Conservation (phyloP, 2,329 filamentous ascomycete species). For the Talaromyces islandicus region DNA sequence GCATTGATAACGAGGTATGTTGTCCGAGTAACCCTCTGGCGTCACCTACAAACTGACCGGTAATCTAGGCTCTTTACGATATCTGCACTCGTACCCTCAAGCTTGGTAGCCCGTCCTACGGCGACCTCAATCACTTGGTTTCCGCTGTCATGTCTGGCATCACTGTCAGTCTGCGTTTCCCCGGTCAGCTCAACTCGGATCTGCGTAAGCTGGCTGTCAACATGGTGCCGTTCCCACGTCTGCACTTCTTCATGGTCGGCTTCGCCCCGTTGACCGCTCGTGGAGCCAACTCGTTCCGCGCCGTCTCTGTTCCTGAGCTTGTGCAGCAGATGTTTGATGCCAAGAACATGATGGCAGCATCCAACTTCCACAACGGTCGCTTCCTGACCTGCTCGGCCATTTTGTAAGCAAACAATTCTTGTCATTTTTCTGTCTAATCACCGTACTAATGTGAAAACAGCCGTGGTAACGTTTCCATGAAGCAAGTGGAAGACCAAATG, state of each 20-base stretch:
- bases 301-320: constrained; percentile 93
- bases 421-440: constrained; percentile 7
- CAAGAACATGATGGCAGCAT: constrained; percentile 99
- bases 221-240: constrained; percentile 99
- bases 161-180: constrained; percentile 97
- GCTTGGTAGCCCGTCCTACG: constrained; percentile 97
- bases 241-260: constrained; percentile 99
- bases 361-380: constrained; percentile 98
- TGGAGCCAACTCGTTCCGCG: constrained; percentile 90
- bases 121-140: constrained; percentile 98
- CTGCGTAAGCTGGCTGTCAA: constrained; percentile 99
- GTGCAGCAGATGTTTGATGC: constrained; percentile 99
- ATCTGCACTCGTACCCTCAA: constrained; percentile 99
- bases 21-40: neutral
- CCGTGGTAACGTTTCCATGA: constrained; percentile 99
- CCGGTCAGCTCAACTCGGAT: constrained; percentile 99
- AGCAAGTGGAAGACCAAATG: constrained; percentile 99
- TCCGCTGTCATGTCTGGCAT: constrained; percentile 99
- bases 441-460: constrained; percentile 39
- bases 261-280: constrained; percentile 97
- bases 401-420: constrained; percentile 56
- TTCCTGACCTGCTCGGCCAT: constrained; percentile 99
- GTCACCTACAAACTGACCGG: neutral
- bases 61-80: constrained; percentile 77
- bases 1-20: constrained; percentile 92